Conservation (phyloP, 2,329 filamentous ascomycete genomes). For the Torrubiella hemipterigena region DNA sequence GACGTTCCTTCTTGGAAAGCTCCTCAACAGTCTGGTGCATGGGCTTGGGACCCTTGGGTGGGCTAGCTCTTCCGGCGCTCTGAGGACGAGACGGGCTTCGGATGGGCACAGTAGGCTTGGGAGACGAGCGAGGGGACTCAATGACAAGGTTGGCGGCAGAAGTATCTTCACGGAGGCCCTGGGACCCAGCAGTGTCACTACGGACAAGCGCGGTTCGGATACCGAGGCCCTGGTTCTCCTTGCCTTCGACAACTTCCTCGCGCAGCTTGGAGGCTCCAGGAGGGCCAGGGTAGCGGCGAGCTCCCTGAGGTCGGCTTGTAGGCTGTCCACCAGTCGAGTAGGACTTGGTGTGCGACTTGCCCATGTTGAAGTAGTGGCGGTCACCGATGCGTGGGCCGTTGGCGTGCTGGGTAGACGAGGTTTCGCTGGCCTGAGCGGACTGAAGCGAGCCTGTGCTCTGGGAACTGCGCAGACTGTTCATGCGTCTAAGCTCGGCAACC, state of each 20-base stretch:
- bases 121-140: too few relatives aligned
- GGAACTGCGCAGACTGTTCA: constrained; percentile 41
- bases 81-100: neutral
- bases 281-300: neutral
- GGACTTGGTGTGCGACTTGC: constrained; percentile 12
- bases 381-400: constrained; percentile 23
- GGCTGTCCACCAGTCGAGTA: constrained; percentile 4
- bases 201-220: neutral
- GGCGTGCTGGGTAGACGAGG: too few relatives aligned
- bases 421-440: too few relatives aligned
- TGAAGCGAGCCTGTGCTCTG: constrained; percentile 27
- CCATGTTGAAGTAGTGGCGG: constrained; percentile 35
- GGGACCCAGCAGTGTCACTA: too few relatives aligned
- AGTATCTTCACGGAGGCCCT: too few relatives aligned
- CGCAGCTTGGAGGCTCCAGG: neutral
- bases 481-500: constrained; percentile 40
- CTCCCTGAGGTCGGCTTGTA: neutral
- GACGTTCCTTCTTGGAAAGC: constrained; percentile 9
- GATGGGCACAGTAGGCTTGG: too few relatives aligned
- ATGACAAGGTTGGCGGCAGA: too few relatives aligned
- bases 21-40: constrained; percentile 16
- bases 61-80: neutral
- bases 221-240: constrained; percentile 8
- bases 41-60: constrained; percentile 5
- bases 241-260: constrained; percentile 1